A percentile compares a stretch with the other conserved stretches of the same genome.
Conservation (phyloP, 2,329 filamentous ascomycete species). For the Fusarium solani-melongenae region DNA sequence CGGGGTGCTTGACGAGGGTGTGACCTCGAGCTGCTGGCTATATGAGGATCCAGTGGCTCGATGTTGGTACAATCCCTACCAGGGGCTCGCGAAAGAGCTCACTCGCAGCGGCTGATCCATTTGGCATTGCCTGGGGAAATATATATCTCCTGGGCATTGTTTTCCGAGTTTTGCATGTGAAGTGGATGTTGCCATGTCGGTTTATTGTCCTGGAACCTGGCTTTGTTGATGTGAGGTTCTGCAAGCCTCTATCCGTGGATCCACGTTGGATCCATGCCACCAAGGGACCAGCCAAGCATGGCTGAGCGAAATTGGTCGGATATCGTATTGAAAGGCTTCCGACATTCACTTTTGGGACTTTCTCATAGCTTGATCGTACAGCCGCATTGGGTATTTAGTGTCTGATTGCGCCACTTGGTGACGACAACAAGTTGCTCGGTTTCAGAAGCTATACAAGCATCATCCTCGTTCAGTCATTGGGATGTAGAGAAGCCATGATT, state of each 20-base stretch:
- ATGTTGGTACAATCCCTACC: slow-evolving; percentile 22
- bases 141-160: not conserved
- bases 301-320: not conserved
- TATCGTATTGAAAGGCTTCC: not conserved
- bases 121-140: slow-evolving; percentile 4
- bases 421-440: not conserved
- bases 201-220: not conserved
- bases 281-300: not conserved
- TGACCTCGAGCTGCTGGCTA: not conserved
- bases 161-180: slow-evolving; percentile 15
- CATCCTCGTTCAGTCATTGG: not conserved
- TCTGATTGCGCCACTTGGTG: not conserved
- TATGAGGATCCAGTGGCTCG: slow-evolving; percentile 16
- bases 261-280: not conserved
- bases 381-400: not conserved
- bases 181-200: not conserved
- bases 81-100: slow-evolving; percentile 20
- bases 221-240: not conserved
- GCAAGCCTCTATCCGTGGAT: not conserved
- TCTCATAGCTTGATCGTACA: not conserved
- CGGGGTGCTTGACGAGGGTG: slow-evolving; percentile 8
- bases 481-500: not conserved
- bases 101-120: not conserved
- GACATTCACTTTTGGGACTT: not conserved
- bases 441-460: not conserved